Percentiles rank a stretch among this genome's conserved stretches.
These are phyloP conservation scores for Ophiostoma sp. DNA, from an alignment of 2,329 filamentous ascomycete genomes.

Conservation along the genomic window DNA sequence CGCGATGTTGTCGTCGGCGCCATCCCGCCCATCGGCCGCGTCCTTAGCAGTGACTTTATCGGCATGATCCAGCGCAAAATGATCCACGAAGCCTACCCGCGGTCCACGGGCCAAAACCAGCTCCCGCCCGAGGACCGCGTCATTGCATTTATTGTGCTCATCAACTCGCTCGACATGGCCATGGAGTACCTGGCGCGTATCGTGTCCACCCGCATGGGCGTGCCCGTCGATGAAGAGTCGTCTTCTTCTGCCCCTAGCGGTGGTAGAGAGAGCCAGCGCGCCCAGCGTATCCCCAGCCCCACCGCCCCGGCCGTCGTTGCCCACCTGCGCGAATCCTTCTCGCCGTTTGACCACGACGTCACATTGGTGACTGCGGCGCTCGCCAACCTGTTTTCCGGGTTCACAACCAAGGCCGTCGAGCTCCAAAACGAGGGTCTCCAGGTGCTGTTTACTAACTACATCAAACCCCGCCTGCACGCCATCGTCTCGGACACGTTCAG, in stretches of 20 bases:
- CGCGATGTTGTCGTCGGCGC: slow-evolving; percentile 74
- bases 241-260: slow-evolving; percentile 32
- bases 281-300: slow-evolving; percentile 41
- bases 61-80: slow-evolving; percentile 98
- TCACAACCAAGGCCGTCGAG: slow-evolving; percentile 76
- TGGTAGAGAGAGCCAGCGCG: neutral
- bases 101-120: slow-evolving; percentile 72
- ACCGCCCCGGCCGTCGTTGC: slow-evolving; percentile 27
- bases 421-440: slow-evolving; percentile 80
- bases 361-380: slow-evolving; percentile 68
- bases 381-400: slow-evolving; percentile 67
- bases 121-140: slow-evolving; percentile 86
- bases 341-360: slow-evolving; percentile 73
- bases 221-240: slow-evolving; percentile 41
- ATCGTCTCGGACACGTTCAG: slow-evolving; percentile 87
- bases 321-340: slow-evolving; percentile 63
- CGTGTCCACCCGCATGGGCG: slow-evolving; percentile 65
- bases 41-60: slow-evolving; percentile 86
- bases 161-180: slow-evolving; percentile 93
- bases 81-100: slow-evolving; percentile 92
- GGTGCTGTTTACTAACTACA: slow-evolving; percentile 83
- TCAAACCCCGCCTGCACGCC: slow-evolving; percentile 80
- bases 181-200: slow-evolving; percentile 90
- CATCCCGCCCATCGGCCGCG: slow-evolving; percentile 73
- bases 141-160: slow-evolving; percentile 84